phyloP scores from a whole-genome alignment of 371 early-diverging fungal genomes.

The Circinella umbellata region DNA sequence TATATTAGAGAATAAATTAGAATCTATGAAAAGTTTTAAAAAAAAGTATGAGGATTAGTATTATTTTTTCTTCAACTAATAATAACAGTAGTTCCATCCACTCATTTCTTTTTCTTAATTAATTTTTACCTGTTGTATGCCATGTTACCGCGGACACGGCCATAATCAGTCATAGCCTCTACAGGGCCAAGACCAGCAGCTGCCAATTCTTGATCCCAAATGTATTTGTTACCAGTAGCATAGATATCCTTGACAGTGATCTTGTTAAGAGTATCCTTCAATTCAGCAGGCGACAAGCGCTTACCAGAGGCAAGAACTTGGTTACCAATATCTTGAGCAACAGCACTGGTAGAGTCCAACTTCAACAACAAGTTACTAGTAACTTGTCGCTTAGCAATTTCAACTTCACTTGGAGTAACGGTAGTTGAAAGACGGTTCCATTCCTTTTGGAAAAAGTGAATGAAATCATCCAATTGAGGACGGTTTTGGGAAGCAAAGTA shows the following conservation, averaged over 20 bases:
- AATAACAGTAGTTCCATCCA: no score
- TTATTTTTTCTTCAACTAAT: no score
- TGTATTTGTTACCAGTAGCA: constrained; percentile 80
- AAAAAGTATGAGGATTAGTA: no score
- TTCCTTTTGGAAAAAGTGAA: constrained; percentile 87
- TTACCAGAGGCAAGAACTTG: constrained; percentile 90
- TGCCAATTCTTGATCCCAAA: constrained; percentile 75
- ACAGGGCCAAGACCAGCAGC: constrained; percentile 42
- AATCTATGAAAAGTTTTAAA: no score
- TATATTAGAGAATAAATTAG: no score
- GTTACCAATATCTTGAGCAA: constrained; percentile 93
- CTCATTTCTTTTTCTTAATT: no score
- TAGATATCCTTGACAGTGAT: constrained; percentile 83
- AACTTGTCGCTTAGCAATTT: constrained; percentile 94
- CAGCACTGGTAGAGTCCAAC: constrained; percentile 84
- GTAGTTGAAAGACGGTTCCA: constrained; percentile 87
- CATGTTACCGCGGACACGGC: constrained; percentile 79
- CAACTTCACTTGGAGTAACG: constrained; percentile 88
- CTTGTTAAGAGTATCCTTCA: constrained; percentile 81
- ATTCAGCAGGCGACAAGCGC: constrained; percentile 81
- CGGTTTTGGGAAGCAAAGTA: constrained; percentile 84
- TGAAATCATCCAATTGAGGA: constrained; percentile 79
- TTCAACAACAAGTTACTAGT: constrained; percentile 83
- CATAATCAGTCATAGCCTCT: constrained; percentile 87
- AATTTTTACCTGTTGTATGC: constrained; percentile 58